Percentiles rank a stretch among this genome's conserved stretches.
Evolutionary conservation across 2,329 filamentous ascomycete genomes (phyloP).

Genomic region (Ascochyta rabiei): DNA sequence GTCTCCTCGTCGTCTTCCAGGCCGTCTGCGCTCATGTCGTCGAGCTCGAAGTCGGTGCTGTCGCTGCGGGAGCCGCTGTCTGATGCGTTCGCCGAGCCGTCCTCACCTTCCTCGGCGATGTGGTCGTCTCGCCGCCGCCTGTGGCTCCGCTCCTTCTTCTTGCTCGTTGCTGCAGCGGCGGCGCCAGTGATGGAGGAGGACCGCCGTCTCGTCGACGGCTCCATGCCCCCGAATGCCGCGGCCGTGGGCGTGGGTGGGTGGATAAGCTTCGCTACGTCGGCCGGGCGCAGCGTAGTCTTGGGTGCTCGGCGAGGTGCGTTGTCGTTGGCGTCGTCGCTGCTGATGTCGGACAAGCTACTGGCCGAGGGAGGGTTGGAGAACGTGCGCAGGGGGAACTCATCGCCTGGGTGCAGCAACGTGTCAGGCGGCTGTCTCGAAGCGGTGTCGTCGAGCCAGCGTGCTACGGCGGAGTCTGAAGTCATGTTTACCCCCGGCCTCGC

Average conservation of each 20-base stretch:
- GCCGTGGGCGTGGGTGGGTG: conserved; percentile 42
- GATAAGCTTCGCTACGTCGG: conserved; percentile 33
- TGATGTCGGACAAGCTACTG: conserved; percentile 33
- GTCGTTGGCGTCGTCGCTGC: conserved; percentile 30
- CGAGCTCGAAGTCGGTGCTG: conserved; percentile 62
- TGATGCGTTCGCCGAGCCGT: conserved; percentile 35
- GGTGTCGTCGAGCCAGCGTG: conserved; percentile 43
- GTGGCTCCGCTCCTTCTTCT: conserved; percentile 32
- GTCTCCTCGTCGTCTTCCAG: conserved; percentile 86
- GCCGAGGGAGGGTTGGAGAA: conserved; percentile 43
- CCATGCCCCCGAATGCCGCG: conserved; percentile 16
- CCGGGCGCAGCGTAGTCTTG: conserved; percentile 13
- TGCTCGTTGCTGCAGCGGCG: conserved; percentile 28
- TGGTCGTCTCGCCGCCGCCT: conserved; percentile 37
- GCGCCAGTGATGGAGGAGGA: conserved; percentile 44
- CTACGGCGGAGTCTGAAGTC: conserved; percentile 31
- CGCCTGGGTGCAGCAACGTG: conserved; percentile 40
- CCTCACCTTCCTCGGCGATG: conserved; percentile 45
- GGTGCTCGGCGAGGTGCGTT: conserved; percentile 17
- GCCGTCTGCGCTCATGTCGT: conserved; percentile 70
- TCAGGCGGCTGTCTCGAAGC: conserved; percentile 32
- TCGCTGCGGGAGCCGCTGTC: conserved; percentile 45
- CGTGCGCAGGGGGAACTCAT: conserved; percentile 46
- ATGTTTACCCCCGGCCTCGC: conserved; percentile 23
- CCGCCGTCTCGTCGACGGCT: conserved; percentile 35